Evolutionary conservation across 2,329 filamentous ascomycete species (phyloP), one percentile per base, ranked within the genome.

Genomic region (Lasiodiplodia theobromae): DNA sequence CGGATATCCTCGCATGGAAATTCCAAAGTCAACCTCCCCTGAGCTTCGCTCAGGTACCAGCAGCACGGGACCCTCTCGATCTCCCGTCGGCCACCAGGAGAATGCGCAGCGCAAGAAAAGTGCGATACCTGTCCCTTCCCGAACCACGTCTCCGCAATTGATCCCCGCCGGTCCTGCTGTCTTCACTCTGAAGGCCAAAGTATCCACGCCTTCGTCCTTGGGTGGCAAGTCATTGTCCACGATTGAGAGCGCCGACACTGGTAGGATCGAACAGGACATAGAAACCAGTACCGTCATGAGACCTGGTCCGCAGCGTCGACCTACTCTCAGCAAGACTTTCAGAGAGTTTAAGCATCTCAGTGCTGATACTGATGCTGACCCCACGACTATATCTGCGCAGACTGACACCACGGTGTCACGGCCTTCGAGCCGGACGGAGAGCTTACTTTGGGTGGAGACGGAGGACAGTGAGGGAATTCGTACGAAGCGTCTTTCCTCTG

Each of bases 271-370:
- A 4, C 53, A 60, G 2, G 65, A 38, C 5, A 28, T 40, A 5
- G 54, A 58, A 14, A 52, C 65, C 21, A 67, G 14, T 54, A 67
- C 65, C 14, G 44, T 67, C 14, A 53, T 67, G 65, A 67, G 65
- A n/a, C 23, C 28, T 8, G 65, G 65, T 12, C 54, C 65, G 21
- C 65, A 60, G 28, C 65, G 65, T 40, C 54, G 54, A 8, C 65
- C 65, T 3, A 67, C 54, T 10, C 37, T 52, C 18, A 67, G 65
- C n/a, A 51, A 25, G 25, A 60, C 40, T 49, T 54, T 16, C 3
- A 51, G 54, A 53, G 53, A 67, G 3, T 66, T 49, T 14, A 57
- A 60, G 38, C 40, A 57, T 25, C 47, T 58, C 14, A 67, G 65
- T 40, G 65, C 65, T 8, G 57, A 56, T 14, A 58, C 56, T 38